Evolutionary conservation across 106 monocot genomes (phyloP).

Genomic region (Dioscorea dumetorum): DNA sequence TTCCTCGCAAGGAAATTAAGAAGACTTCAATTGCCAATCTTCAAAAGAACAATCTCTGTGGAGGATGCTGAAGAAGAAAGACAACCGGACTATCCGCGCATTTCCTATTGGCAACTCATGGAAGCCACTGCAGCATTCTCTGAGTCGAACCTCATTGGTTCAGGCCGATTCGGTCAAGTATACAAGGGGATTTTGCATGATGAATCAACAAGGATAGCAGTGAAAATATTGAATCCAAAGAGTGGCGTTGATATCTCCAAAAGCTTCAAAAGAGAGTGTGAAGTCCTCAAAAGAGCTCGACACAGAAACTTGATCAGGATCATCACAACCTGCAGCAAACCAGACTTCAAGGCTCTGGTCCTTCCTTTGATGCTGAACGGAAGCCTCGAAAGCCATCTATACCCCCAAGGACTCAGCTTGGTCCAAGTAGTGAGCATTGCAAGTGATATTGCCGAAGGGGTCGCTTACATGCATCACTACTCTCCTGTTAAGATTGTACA

Average conservation of each 20-base stretch:
- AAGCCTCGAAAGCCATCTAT: constrained; percentile 59
- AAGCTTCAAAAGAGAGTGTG: constrained; percentile 79
- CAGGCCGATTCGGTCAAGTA: constrained; percentile 68
- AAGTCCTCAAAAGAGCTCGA: constrained; percentile 63
- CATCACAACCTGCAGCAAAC: constrained; percentile 78
- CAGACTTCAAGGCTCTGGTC: constrained; percentile 82
- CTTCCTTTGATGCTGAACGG: constrained; percentile 87
- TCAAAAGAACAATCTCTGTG: neutral
- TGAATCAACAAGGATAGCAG: constrained; percentile 40
- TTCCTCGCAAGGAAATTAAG: constrained; percentile 3
- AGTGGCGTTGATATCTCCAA: constrained; percentile 13
- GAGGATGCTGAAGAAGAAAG: constrained; percentile 5
- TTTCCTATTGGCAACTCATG: constrained; percentile 55
- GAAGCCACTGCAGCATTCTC: constrained; percentile 70
- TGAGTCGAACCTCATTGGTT: constrained; percentile 49
- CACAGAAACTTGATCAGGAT: constrained; percentile 85
- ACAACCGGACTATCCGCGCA: constrained; percentile 49
- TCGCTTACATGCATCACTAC: constrained; percentile 86
- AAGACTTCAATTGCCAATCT: neutral
- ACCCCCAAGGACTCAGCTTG: constrained; percentile 27
- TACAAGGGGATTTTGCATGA: constrained; percentile 55
- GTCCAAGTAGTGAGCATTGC: constrained; percentile 43
- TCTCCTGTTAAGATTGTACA: constrained; percentile 72
- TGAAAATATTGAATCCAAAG: constrained; percentile 56
- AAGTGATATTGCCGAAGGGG: constrained; percentile 69